phyloP scores from a whole-genome alignment of 495 filamentous ascomycete species.

The Amorphotheca resinae region DNA sequence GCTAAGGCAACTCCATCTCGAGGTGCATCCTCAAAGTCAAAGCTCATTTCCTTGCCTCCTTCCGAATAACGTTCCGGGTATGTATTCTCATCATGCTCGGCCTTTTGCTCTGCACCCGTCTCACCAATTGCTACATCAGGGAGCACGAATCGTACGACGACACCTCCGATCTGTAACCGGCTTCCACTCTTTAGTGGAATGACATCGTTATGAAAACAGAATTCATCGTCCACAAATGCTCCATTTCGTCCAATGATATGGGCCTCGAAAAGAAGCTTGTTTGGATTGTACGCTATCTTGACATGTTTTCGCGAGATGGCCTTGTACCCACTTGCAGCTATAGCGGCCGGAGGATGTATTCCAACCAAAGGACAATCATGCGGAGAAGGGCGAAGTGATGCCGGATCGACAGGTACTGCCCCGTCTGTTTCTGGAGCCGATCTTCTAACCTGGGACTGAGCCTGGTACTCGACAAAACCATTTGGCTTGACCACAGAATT shows the following conservation, averaged over 20 bases:
- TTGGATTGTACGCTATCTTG: constrained; percentile 69
- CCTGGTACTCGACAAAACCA: constrained; percentile 10
- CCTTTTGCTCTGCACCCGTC: constrained; percentile 46
- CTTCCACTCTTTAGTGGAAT: constrained; percentile 60
- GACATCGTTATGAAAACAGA: constrained; percentile 45
- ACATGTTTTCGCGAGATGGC: constrained; percentile 81
- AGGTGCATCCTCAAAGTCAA: constrained; percentile 49
- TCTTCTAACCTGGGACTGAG: constrained; percentile 27
- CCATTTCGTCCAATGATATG: constrained; percentile 76
- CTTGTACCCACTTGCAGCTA: constrained; percentile 47
- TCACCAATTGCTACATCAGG: constrained; percentile 59
- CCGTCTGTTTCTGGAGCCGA: constrained; percentile 37
- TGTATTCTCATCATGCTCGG: constrained; percentile 28
- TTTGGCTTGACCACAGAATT: constrained; percentile 26
- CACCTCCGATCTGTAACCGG: constrained; percentile 66
- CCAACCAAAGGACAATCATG: constrained; percentile 62
- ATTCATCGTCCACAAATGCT: constrained; percentile 67
- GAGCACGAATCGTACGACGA: constrained; percentile 59
- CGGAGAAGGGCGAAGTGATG: constrained; percentile 39
- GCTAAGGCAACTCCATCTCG: constrained; percentile 30
- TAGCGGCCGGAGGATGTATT: constrained; percentile 58
- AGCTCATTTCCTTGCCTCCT: constrained; percentile 48
- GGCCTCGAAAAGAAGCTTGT: constrained; percentile 62
- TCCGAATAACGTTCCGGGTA: constrained; percentile 31
- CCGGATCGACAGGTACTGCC: constrained; percentile 37